Base-by-base conservation (phyloP, 2,329 filamentous ascomycete species). In the Diplodia intermedia region DNA sequence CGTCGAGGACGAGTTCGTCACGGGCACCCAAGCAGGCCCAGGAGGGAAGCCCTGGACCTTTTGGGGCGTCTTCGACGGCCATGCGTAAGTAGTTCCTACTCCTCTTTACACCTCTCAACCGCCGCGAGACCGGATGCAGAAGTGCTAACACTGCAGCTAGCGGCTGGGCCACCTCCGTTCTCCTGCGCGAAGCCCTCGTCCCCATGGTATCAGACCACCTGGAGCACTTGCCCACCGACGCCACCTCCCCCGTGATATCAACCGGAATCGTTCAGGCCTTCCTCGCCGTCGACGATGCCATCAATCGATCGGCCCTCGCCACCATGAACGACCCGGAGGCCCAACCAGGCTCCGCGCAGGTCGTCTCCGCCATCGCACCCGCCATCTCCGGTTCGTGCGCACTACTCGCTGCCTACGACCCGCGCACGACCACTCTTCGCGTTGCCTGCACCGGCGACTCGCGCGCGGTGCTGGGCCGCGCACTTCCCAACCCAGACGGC, bases 401-500 rank as follows among this genome's bases (percentile, higher is more conserved):
- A 12, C 79, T 91, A 0, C 79, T 91, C 1, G 83, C 88, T 0
- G 77, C 90, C 1, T 90, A 87, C 73, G 88, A 92, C 69, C 82
- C 87, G 0, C 68, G 72, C 0, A 80, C 80, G 1, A 80, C 81
- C 5, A 85, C 80, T 0, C 77, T 92, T 0, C 85, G 86, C 29
- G 88, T 90, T 2, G 90, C 90, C 0, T 89, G 88, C 70, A 86
- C 86, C 0, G 90, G 90, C 0, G 89, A 92, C 77, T 91, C 87
- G 0, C 84, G 89, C 43, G 89, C 89, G 12, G 88, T 91, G 0
- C 81, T 91, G 0, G 89, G 89, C 1, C 76, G 81, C 69, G 81
- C 36, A 8, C 9, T 82, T 9, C 6, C 31, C 78, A 80, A 83
- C 14, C 65, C 78, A 0, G 74, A 80, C 0, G 66, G 72, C 9